Percentiles rank a stretch among this genome's conserved stretches.
phyloP scores from a whole-genome alignment of 495 filamentous ascomycete genomes.

The Pseudomonodictys pantanalensis region DNA sequence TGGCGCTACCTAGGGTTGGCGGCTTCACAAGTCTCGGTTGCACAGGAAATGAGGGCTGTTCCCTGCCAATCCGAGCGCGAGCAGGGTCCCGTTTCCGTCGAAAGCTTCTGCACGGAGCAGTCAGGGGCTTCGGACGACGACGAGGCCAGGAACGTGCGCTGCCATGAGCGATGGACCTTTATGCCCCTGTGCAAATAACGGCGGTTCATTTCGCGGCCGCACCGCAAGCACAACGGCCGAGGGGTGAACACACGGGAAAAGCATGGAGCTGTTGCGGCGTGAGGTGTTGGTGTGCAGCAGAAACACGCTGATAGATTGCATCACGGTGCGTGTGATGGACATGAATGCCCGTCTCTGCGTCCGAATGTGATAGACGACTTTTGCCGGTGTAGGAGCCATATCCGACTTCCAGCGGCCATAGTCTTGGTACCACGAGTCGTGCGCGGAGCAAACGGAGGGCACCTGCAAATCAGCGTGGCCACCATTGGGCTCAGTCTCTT shows the following conservation, averaged over 20 bases:
- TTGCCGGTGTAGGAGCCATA: background rate
- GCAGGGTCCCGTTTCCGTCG: conserved; percentile 22
- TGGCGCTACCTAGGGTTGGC: conserved; percentile 24
- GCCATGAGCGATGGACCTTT: conserved; percentile 11
- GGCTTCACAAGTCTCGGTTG: conserved; percentile 30
- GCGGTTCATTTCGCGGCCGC: conserved; percentile 7
- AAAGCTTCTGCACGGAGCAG: conserved; percentile 15
- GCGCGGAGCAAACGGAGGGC: background rate
- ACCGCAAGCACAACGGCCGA: conserved; percentile 7
- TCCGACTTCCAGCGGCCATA: conserved; percentile 17
- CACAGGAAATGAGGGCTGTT: conserved; percentile 32
- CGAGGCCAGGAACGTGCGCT: conserved; percentile 22
- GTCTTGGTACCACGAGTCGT: conserved; percentile 26
- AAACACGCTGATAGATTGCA: conserved; percentile 7
- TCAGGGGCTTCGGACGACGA: conserved; percentile 13
- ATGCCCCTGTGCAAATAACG: conserved; percentile 28
- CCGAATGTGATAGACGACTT: conserved; percentile 3
- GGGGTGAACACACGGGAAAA: background rate
- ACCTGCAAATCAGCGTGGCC: conserved; percentile 4
- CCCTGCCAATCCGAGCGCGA: conserved; percentile 25
- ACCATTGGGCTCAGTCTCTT: conserved; percentile 13
- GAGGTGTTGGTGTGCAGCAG: background rate
- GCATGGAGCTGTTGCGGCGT: background rate
- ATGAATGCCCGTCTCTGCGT: background rate
- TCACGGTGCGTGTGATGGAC: conserved; percentile 17